phyloP scores from a whole-genome alignment of 306 rosid genomes.

The Trifolium dubium region DNA sequence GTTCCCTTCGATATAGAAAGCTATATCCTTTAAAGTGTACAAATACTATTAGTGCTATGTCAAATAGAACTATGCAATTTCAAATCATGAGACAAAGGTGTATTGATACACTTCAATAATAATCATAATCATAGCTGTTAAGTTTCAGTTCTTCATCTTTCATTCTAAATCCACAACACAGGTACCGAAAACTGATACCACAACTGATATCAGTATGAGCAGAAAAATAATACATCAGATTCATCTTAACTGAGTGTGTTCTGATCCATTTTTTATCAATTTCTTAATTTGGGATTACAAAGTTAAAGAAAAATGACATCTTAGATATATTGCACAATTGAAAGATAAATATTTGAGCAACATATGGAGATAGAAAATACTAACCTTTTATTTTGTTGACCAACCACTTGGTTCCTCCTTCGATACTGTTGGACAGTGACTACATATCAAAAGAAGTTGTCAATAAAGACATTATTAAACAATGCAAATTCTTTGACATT shows the following conservation, averaged over 20 bases:
- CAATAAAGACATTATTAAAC: constrained; percentile 14
- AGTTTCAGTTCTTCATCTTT: background rate
- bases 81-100: constrained; percentile 3
- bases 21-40: background rate
- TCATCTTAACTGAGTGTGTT: background rate
- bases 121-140: background rate
- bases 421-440: constrained; percentile 69
- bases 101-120: background rate
- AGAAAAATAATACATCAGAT: background rate
- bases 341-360: constrained; percentile 19
- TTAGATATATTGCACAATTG: constrained; percentile 6
- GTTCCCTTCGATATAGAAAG: constrained; percentile 6
- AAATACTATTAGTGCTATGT: constrained; percentile 22
- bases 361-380: constrained; percentile 27
- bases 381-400: constrained; percentile 85
- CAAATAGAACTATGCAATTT: constrained; percentile 13
- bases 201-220: constrained; percentile 7
- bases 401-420: constrained; percentile 89
- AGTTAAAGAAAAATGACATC: constrained; percentile 28
- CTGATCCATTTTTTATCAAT: background rate
- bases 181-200: constrained; percentile 5
- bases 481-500: constrained; percentile 21
- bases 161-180: constrained; percentile 4
- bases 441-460: constrained; percentile 44
- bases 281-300: constrained; percentile 5